Conservation (phyloP, 345 rosid species). For the Citrus australasica region DNA sequence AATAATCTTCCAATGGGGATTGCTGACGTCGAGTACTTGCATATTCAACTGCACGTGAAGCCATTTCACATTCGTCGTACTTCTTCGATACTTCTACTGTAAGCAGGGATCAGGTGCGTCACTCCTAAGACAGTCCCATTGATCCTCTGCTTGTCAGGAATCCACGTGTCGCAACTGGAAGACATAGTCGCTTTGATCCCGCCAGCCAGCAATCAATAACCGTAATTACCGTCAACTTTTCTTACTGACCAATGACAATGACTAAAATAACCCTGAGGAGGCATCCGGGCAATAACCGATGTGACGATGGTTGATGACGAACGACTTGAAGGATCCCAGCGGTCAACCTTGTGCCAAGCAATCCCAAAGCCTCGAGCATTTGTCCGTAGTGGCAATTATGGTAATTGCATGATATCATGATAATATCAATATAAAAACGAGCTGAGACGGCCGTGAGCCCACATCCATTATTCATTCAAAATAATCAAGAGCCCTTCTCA, state of each 20-base stretch:
- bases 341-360: constrained; percentile 22
- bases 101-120: not conserved
- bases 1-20: too few relatives aligned
- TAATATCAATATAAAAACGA: not conserved
- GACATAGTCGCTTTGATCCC: not conserved
- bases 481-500: too few relatives aligned
- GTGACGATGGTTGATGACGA: not conserved
- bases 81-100: too few relatives aligned
- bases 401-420: too few relatives aligned
- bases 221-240: not conserved
- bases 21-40: not conserved
- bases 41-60: not conserved
- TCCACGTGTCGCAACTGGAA: not conserved
- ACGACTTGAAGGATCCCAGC: not conserved
- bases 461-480: not conserved
- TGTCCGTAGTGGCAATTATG: not conserved
- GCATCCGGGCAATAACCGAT: not conserved
- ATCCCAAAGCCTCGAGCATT: not conserved
- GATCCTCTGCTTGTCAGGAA: not conserved
- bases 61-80: not conserved
- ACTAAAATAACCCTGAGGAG: not conserved
- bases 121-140: not conserved
- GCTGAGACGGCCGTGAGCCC: constrained; percentile 18
- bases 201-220: not conserved
- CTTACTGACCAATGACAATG: not conserved